Evolutionary conservation across 2,329 filamentous ascomycete species (phyloP), one percentile per base, ranked within the genome.

Genomic region (Boeremia lycopersici): DNA sequence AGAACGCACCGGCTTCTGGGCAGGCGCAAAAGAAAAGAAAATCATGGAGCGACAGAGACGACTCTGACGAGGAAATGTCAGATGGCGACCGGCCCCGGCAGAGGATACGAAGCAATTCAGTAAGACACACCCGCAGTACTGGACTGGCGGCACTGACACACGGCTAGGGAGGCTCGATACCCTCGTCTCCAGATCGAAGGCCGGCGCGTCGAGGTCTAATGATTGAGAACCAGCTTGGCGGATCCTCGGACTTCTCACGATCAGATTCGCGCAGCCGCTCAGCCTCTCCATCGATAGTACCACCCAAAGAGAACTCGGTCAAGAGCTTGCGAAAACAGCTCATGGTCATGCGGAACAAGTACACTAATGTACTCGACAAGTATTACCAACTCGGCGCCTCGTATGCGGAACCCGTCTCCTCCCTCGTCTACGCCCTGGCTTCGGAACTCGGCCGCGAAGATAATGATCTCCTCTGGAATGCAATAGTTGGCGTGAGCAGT

Each of bases 381-480:
- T 98, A 99, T 76, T 97, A 98, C 77, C 84, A 86, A 26, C 83
- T 91, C 28, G 95, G 95, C 35, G 88, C 90, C 2, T 96, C 92
- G 2, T 97, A 96, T 71, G 93, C 93, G 0, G 95, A 99, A 72
- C 95, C 95, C 0, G 90, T 98, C 50, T 95, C 93, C 0, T 96
- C 93, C 0, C 88, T 98, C 78, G 85, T 97, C 70, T 99, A 98
- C 75, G 96, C 92, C 0, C 82, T 99, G 12, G 95, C 93, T 1
- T 96, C 93, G 1, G 95, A 98, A 70, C 85, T 99, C 6, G 95
- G 95, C 59, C 89, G 93, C 48, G 95, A 98, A 80, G 93, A 98
- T 74, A 99, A 98, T 67, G 93, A 99, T 67, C 81, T 98, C 19
- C 82, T 99, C 12, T 99, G 95, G 95, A 83, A 96, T 54, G 87